phyloP scores from a whole-genome alignment of 345 rosid genomes.

The Eucalyptus polybractea region DNA sequence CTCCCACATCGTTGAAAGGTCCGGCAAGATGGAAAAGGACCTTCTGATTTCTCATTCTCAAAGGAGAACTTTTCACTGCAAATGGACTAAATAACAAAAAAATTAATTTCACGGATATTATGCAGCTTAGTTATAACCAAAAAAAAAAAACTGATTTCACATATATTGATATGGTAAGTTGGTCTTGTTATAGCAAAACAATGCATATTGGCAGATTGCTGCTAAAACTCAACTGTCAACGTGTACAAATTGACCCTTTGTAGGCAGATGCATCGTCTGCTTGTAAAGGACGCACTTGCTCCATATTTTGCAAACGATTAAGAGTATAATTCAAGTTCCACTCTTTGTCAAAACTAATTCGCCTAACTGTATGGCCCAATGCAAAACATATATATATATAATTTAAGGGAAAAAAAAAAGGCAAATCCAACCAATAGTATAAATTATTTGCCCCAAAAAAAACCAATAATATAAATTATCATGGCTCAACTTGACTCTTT shows the following conservation, averaged over 20 bases:
- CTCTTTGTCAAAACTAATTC: not conserved
- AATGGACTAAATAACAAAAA: not conserved
- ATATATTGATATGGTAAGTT: not conserved
- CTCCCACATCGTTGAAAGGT: not conserved
- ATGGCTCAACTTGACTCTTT: rapidly evolving
- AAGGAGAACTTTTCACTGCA: not conserved
- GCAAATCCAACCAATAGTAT: rapidly evolving
- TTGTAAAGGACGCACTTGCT: not conserved
- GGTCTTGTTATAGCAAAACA: not conserved
- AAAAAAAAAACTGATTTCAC: not conserved
- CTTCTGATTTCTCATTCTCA: not conserved
- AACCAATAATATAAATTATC: not conserved
- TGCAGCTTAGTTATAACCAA: too few species aligned
- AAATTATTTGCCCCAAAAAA: not conserved
- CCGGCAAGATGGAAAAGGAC: not conserved
- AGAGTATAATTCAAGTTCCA: not conserved
- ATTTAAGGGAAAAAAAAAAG: not conserved
- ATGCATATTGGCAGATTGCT: not conserved
- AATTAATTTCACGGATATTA: not conserved
- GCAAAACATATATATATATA: not conserved
- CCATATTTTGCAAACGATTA: not conserved
- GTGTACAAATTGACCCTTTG: not conserved
- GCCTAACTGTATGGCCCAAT: not conserved
- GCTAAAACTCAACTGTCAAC: not conserved
- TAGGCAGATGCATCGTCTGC: not conserved